phyloP scores from a whole-genome alignment of 345 rosid species.

The Geranium brycei region DNA sequence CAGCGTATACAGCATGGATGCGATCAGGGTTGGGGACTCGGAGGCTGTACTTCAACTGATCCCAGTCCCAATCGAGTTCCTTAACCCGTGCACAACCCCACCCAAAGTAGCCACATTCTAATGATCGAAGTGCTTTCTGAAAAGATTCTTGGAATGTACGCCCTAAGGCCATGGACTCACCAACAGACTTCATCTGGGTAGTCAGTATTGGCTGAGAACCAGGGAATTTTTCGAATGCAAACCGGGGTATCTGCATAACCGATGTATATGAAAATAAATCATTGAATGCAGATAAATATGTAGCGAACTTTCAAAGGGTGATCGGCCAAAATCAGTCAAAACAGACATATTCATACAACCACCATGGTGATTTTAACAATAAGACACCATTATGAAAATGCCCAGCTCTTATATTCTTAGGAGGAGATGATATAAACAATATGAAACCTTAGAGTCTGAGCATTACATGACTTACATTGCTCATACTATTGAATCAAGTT shows the following conservation, averaged over 20 bases:
- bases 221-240: slow-evolving; percentile 98
- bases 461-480: too few species aligned
- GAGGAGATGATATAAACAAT: neutral
- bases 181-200: slow-evolving; percentile 97
- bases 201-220: slow-evolving; percentile 82
- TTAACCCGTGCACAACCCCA: slow-evolving; percentile 76
- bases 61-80: slow-evolving; percentile 91
- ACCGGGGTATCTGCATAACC: slow-evolving; percentile 68
- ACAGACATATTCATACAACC: neutral
- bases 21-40: slow-evolving; percentile 87
- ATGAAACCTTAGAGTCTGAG: neutral
- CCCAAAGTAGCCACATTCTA: slow-evolving; percentile 75
- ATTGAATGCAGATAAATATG: neutral
- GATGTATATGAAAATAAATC: neutral
- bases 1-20: slow-evolving; percentile 74
- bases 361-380: neutral
- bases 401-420: neutral
- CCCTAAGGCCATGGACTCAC: slow-evolving; percentile 89
- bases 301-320: neutral
- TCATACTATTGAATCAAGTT: neutral
- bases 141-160: slow-evolving; percentile 95
- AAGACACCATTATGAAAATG: neutral
- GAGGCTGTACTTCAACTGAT: slow-evolving; percentile 69
- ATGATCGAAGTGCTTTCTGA: slow-evolving; percentile 81
- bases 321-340: neutral